Evolutionary conservation across 805 yeast genomes (phyloP).

Genomic region (Candida jianshihensis): DNA sequence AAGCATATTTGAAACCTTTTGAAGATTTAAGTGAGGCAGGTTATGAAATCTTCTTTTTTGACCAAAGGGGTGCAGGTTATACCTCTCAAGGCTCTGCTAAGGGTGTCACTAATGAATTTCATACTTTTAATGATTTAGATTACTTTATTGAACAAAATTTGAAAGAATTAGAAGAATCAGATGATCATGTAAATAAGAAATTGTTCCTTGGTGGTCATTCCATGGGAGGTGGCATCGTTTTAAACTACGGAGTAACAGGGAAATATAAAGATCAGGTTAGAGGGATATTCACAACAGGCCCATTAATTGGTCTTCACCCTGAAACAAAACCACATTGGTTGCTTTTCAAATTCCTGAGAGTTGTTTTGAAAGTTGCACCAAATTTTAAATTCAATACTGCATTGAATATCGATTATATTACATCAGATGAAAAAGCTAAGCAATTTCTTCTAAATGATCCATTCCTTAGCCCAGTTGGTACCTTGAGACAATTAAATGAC

Average conservation of each 20-base stretch:
- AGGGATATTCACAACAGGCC: conserved; percentile 49
- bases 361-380: conserved; percentile 37
- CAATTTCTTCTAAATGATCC: conserved; percentile 38
- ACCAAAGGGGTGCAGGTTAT: conserved; percentile 71
- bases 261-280: conserved; percentile 37
- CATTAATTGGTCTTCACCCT: conserved; percentile 53
- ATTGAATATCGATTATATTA: conserved; percentile 45
- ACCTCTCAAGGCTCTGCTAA: conserved; percentile 47
- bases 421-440: conserved; percentile 40
- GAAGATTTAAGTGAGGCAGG: conserved; percentile 48
- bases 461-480: conserved; percentile 43
- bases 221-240: conserved; percentile 73
- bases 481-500: conserved; percentile 49
- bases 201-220: conserved; percentile 61
- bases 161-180: conserved; percentile 28
- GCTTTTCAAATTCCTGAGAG: conserved; percentile 34
- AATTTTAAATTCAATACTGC: conserved; percentile 47
- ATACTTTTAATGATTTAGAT: conserved; percentile 54
- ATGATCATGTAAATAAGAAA: conserved; percentile 24
- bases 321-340: conserved; percentile 46
- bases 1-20: conserved; percentile 41
- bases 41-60: conserved; percentile 61
- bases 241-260: conserved; percentile 58
- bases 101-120: conserved; percentile 52
- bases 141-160: conserved; percentile 42